These are phyloP conservation scores for Podaxis rugospora DNA, from an alignment of 768 basidiomycete genomes.

Conservation along the genomic window DNA sequence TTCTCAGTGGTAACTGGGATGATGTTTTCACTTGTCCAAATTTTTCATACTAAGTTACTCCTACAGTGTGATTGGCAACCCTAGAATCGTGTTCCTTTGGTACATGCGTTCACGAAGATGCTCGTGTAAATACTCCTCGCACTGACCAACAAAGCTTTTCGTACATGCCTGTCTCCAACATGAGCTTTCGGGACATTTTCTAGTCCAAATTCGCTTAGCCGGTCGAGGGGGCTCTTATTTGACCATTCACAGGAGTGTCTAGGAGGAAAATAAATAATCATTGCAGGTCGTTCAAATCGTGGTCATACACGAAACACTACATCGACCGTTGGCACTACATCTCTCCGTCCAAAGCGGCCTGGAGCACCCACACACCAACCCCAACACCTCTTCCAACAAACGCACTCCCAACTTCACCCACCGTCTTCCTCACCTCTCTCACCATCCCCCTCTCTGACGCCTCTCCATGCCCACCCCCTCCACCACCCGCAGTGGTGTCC, in stretches of 20 bases:
- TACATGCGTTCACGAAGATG: no score
- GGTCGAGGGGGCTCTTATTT: no score
- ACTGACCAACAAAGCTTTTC: no score
- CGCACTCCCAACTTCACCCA: slow-evolving; percentile 81
- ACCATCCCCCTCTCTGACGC: slow-evolving; percentile 27
- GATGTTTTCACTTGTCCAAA: no score
- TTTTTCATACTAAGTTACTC: no score
- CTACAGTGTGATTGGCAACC: no score
- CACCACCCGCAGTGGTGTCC: slow-evolving; percentile 38
- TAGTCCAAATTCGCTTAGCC: no score
- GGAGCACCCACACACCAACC: slow-evolving; percentile 63
- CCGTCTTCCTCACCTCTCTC: slow-evolving; percentile 69
- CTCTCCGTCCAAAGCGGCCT: slow-evolving; percentile 35
- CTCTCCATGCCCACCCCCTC: slow-evolving; percentile 35
- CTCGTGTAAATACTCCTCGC: no score
- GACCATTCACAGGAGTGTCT: not conserved
- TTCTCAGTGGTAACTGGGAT: no score
- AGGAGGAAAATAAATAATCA: not conserved
- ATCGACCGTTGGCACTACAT: not conserved
- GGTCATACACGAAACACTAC: not conserved
- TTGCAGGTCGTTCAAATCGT: not conserved
- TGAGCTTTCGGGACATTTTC: no score
- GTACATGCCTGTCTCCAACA: no score
- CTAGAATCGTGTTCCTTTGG: no score
- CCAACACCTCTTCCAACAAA: slow-evolving; percentile 61